These are phyloP conservation scores for Fermentozyma sake DNA, from an alignment of 1,139 yeast genomes.

Conservation along the genomic window DNA sequence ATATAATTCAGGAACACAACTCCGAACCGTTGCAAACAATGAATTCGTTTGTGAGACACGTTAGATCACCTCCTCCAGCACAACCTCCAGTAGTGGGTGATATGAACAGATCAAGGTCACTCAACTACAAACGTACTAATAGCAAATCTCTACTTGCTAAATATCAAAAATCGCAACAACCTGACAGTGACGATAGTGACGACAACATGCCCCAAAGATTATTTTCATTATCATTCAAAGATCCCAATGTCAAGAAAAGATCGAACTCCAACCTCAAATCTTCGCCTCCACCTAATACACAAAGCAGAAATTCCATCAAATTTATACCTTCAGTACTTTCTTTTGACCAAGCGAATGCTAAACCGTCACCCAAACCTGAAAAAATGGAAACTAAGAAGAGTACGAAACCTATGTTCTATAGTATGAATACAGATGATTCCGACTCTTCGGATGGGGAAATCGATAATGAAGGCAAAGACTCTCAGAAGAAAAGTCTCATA, in stretches of 20 bases:
- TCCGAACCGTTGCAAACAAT: conserved; percentile 10
- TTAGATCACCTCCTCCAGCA: conserved; percentile 10
- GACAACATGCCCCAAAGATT: conserved; percentile 13
- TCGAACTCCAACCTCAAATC: no score
- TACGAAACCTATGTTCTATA: conserved; percentile 31
- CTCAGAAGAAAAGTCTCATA: conserved; percentile 15
- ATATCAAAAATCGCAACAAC: conserved; percentile 19
- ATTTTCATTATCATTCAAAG: conserved; percentile 21
- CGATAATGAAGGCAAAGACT: conserved; percentile 5
- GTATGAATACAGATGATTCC: conserved; percentile 24
- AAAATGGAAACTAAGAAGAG: conserved; percentile 11
- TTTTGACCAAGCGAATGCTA: conserved; percentile 5
- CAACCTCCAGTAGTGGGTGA: conserved; percentile 11
- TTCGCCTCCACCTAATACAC: no score
- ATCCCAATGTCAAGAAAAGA: conserved; percentile 4
- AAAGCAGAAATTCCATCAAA: conserved; percentile 29
- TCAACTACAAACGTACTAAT: conserved; percentile 22
- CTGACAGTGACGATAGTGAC: conserved; percentile 12
- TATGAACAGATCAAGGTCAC: conserved; percentile 25
- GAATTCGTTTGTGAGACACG: conserved; percentile 2
- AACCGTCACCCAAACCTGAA: conserved; percentile 5
- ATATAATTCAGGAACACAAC: conserved; percentile 21
- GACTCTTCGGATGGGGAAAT: conserved; percentile 8
- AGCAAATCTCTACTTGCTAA: conserved; percentile 22
- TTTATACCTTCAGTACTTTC: conserved; percentile 26